phyloP scores from a whole-genome alignment of 345 rosid species.

The Camelina hispida region DNA sequence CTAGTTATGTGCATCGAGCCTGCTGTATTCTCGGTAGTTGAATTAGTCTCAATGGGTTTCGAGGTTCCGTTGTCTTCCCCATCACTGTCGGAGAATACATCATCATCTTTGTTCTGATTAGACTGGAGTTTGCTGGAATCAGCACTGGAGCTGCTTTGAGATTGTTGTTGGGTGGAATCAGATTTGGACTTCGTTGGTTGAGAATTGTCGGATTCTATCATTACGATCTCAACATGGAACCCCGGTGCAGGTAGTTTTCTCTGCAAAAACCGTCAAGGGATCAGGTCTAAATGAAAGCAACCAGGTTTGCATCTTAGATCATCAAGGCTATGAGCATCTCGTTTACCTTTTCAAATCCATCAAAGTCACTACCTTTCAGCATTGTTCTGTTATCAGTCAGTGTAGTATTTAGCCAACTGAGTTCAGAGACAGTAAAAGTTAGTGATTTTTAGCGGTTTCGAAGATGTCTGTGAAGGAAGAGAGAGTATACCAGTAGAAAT shows the following conservation, averaged over 20 bases:
- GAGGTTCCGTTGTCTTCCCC: constrained; percentile 63
- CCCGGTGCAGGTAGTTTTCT: constrained; percentile 93
- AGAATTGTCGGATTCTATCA: constrained; percentile 56
- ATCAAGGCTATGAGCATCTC: neutral
- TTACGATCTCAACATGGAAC: constrained; percentile 82
- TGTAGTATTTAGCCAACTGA: constrained; percentile 90
- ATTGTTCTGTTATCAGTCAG: constrained; percentile 81
- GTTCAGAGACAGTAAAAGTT: constrained; percentile 18
- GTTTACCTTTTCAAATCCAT: constrained; percentile 90
- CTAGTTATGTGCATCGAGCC: constrained; percentile 23
- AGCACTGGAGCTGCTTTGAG: constrained; percentile 36
- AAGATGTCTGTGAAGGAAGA: neutral
- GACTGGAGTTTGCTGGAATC: constrained; percentile 41
- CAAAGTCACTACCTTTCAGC: constrained; percentile 68
- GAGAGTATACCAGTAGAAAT: constrained; percentile 77
- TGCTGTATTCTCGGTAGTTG: constrained; percentile 33
- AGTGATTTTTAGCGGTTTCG: neutral
- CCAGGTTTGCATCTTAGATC: constrained; percentile 11
- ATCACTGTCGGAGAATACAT: constrained; percentile 85
- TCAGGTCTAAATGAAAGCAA: constrained; percentile 9
- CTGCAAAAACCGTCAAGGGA: constrained; percentile 44
- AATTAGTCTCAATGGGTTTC: constrained; percentile 35
- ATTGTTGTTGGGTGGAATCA: constrained; percentile 40
- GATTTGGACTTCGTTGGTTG: constrained; percentile 41
- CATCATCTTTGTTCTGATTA: constrained; percentile 56